These are phyloP conservation scores for Pestalotiopsis sp. DNA, from an alignment of 2,329 filamentous ascomycete species.

Conservation along the genomic window DNA sequence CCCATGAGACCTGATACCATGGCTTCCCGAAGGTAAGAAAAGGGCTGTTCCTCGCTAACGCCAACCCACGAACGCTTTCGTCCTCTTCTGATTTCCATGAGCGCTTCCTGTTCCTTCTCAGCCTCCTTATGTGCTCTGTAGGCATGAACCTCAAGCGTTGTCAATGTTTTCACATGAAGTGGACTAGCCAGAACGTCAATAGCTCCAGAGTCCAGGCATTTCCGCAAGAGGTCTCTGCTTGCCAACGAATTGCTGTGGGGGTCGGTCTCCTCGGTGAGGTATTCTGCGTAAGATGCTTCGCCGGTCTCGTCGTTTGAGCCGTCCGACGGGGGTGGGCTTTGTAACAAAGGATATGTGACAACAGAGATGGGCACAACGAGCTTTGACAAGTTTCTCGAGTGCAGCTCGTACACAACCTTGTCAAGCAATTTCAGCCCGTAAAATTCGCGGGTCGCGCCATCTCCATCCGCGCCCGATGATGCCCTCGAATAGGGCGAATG, in stretches of 20 bases:
- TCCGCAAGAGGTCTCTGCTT: constrained; percentile 57
- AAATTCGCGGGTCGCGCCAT: constrained; percentile 48
- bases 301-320: constrained; percentile 28
- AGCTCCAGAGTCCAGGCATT: constrained; percentile 83
- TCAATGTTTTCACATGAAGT: constrained; percentile 71
- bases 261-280: constrained; percentile 25
- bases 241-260: constrained; percentile 36
- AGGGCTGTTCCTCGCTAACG: constrained; percentile 81
- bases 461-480: constrained; percentile 36
- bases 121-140: constrained; percentile 82
- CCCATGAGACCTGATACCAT: constrained; percentile 94
- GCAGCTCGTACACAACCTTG: constrained; percentile 60
- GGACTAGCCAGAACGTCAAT: constrained; percentile 84
- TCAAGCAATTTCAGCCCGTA: constrained; percentile 60
- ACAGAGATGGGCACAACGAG: constrained; percentile 60
- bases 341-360: constrained; percentile 41
- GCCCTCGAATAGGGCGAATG: constrained; percentile 47
- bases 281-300: constrained; percentile 24
- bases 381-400: constrained; percentile 57
- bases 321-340: constrained; percentile 31
- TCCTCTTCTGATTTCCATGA: constrained; percentile 72
- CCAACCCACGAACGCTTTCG: constrained; percentile 93
- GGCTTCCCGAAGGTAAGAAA: constrained; percentile 85
- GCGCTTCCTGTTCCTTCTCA: constrained; percentile 70
- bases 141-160: constrained; percentile 78